Evolutionary conservation across 108 stramenopile genomes (phyloP), one percentile per base, ranked within the genome.

Genomic region (Nitzschia putrida): DNA sequence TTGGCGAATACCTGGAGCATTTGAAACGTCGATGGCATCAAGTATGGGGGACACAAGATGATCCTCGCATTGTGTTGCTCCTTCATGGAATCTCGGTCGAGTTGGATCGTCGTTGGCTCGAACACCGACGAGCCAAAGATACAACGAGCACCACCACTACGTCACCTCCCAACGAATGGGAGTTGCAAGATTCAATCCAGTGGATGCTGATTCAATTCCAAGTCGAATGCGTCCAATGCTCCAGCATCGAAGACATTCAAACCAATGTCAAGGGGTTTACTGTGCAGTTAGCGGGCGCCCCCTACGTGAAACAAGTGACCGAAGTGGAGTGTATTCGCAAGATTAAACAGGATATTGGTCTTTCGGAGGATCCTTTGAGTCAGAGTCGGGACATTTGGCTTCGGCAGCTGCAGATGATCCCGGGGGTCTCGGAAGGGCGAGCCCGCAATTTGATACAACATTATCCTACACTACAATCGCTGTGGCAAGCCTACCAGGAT

Each of bases 261-360:
- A 29, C 57, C 14, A 67, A 65, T n/a, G 4, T 81, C 0, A 56
- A 44, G 51, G 72, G 75, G 41, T 61, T 87, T 64, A 74, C 86
- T 3, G 61, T 80, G 4, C 65, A 52, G 11, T 21, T 84, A 8
- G 57, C 78, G 13, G 72, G 82, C 52, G 68, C 40, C 37, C 81
- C 68, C 3, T 87, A 87, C 55, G 40, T 22, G 12, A 72, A 44
- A 13, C 78, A 79, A 50, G 78, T 73, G 7, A 82, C 86, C 22
- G 86, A 87, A 61, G 66, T 87, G 40, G 79, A 83, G 53, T 84
- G 83, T 50, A 47, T 83, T 47, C 56, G 68, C 40, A 84, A 84
- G 58, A 61, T 84, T 56, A 84, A 84, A 52, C 55, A 54, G 42
- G 57, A 41, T 34, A 39, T 21, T 2, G 50, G 23, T 21, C 49